Evolutionary conservation across 1,139 yeast genomes (phyloP).

Genomic region (Fermentozyma sake): DNA sequence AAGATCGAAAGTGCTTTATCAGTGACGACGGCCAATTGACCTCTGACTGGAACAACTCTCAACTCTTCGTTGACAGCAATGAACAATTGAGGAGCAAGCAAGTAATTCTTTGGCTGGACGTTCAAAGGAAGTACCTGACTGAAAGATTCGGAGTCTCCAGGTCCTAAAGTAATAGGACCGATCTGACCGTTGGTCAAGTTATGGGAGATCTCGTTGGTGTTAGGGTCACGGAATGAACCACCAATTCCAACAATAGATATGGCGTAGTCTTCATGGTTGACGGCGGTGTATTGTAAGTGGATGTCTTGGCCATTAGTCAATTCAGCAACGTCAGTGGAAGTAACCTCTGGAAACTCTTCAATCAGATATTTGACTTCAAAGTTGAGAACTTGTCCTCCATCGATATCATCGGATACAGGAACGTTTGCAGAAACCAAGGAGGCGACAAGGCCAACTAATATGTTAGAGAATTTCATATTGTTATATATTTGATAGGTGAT

Average conservation of each 20-base stretch:
- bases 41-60: conserved; percentile 54
- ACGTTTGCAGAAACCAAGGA: conserved; percentile 16
- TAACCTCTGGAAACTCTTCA: conserved; percentile 35
- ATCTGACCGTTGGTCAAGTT: conserved; percentile 63
- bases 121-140: conserved; percentile 53
- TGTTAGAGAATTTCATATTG: no score
- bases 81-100: conserved; percentile 58
- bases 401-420: conserved; percentile 11
- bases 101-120: conserved; percentile 55
- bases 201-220: conserved; percentile 46
- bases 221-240: conserved; percentile 61
- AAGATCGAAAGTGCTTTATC: conserved; percentile 68
- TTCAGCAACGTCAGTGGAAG: conserved; percentile 35
- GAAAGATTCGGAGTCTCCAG: conserved; percentile 47
- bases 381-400: conserved; percentile 23
- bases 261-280: conserved; percentile 49
- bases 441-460: conserved; percentile 10
- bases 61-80: conserved; percentile 49
- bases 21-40: conserved; percentile 53
- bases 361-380: conserved; percentile 40
- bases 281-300: conserved; percentile 50
- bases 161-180: conserved; percentile 54
- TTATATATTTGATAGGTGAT: no score
- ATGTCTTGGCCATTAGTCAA: conserved; percentile 51
- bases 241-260: conserved; percentile 66